Base-by-base conservation (phyloP, 345 rosid genomes). In the Eucalyptus cloeziana region DNA sequence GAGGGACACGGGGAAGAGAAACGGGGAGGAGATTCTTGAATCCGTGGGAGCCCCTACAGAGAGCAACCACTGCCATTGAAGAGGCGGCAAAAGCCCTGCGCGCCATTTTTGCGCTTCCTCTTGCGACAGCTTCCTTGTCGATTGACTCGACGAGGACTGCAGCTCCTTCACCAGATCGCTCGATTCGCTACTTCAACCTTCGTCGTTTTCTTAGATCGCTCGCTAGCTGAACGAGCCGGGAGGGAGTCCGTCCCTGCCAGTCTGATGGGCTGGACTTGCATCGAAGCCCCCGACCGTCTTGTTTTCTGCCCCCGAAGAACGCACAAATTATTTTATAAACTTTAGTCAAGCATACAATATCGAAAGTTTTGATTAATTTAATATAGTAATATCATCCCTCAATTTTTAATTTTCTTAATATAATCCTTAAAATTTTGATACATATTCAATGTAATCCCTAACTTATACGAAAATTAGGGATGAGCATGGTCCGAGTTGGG, bases 11-110 rank as follows among this genome's bases (percentile, higher is more conserved):
- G 43, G 52, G 49, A 58, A 50, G 88, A 67, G 56, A 44, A 50
- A 13, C 13, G 54, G 86, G 83, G 86, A 80, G 21, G 88, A 54
- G 45, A 10, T 22, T 76, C 58, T 71, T 86, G 88, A 86, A 67
- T 37, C 17, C 10, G 33, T 15, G 37, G 24, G 90, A 19, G 17
- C n/a, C 52, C 11, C 49, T 33, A 33, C 86, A 67, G 64, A 64
- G 83, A 76, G 86, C 85, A 49, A 64, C 90, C 22, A 2, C 83
- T 12, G 90, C 88, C 43, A 58, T 21, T n/a, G 88, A 86, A 86
- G 83, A 62, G 7, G 90, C 50, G 69, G 90, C 88, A 27, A 86
- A 25, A n/a, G 27, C 86, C 88, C 88, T 76, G 22, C 80, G 54
- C 58, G 25, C 86, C 90, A 89, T 89, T 54, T 54, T n/a, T 19